phyloP scores from a whole-genome alignment of 805 yeast genomes.

The Lipomyces lipofer region DNA sequence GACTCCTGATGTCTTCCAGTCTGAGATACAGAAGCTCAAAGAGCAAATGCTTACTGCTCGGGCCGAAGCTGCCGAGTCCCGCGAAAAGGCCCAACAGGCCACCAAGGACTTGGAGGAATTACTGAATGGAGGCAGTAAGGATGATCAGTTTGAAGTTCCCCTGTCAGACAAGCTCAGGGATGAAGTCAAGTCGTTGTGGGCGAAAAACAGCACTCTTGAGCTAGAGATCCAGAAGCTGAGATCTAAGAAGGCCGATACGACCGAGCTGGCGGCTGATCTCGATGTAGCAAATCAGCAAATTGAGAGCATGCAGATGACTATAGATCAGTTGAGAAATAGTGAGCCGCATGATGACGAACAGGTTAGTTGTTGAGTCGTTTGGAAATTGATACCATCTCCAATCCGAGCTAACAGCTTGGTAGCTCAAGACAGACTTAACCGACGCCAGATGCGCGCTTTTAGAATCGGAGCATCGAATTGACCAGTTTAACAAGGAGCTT shows the following conservation, averaged over 20 bases:
- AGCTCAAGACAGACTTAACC: neutral
- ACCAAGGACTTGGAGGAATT: neutral
- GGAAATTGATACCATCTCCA: too few species aligned
- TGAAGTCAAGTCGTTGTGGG: conserved; percentile 1
- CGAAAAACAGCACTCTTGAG: conserved; percentile 7
- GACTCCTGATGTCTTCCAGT: neutral
- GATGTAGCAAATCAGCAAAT: conserved; percentile 3
- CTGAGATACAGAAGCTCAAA: too few species aligned
- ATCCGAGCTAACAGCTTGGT: too few species aligned
- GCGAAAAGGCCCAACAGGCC: neutral
- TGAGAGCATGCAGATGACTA: conserved; percentile 1
- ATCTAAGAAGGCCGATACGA: neutral
- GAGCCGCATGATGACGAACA: neutral
- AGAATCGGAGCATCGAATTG: neutral
- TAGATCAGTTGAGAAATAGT: neutral
- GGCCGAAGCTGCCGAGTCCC: neutral
- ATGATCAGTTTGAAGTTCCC: neutral
- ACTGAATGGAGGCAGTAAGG: neutral
- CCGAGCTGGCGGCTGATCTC: neutral
- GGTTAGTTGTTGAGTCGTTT: too few species aligned
- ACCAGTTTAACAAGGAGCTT: neutral
- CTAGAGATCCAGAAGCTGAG: neutral
- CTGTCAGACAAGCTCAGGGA: neutral
- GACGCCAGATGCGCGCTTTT: neutral
- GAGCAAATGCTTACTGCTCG: too few species aligned